phyloP scores from a whole-genome alignment of 352 stramenopile genomes.

The Globisporangium takayamanum region DNA sequence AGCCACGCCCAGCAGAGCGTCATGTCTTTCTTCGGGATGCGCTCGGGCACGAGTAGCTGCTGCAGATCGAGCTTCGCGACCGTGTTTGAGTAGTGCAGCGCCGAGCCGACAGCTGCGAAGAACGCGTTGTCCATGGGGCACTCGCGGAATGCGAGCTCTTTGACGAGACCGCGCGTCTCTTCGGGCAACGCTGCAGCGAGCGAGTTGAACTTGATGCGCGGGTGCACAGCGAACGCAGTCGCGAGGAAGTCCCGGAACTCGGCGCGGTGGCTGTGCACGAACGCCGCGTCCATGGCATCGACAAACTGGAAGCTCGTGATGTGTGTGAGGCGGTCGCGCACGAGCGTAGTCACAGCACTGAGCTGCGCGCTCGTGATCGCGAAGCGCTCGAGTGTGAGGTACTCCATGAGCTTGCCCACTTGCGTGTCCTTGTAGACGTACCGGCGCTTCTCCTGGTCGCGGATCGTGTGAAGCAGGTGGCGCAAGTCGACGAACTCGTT shows the following conservation, averaged over 20 bases:
- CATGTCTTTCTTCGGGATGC: slow-evolving; percentile 33
- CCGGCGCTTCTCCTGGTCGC: slow-evolving; percentile 37
- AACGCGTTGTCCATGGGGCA: slow-evolving; percentile 48
- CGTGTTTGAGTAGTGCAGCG: slow-evolving; percentile 50
- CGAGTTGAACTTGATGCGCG: slow-evolving; percentile 47
- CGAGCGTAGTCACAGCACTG: slow-evolving; percentile 31
- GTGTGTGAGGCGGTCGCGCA: slow-evolving; percentile 34
- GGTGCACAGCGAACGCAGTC: slow-evolving; percentile 36
- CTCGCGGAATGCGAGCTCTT: slow-evolving; percentile 36
- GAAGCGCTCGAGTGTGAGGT: slow-evolving; percentile 41
- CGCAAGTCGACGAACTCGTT: slow-evolving; percentile 45
- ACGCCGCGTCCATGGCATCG: slow-evolving; percentile 35
- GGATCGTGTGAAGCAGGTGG: slow-evolving; percentile 38
- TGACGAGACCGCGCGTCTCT: slow-evolving; percentile 31
- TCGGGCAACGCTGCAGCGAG: slow-evolving; percentile 34
- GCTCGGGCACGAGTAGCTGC: slow-evolving; percentile 33
- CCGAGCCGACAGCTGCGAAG: slow-evolving; percentile 40
- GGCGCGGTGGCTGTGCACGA: slow-evolving; percentile 32
- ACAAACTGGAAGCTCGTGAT: slow-evolving; percentile 40
- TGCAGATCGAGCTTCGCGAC: slow-evolving; percentile 45
- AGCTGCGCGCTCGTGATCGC: slow-evolving; percentile 38
- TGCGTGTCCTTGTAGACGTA: slow-evolving; percentile 49
- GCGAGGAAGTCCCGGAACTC: slow-evolving; percentile 42
- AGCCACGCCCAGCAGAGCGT: slow-evolving; percentile 48
- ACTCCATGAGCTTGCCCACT: slow-evolving; percentile 54